A percentile compares a stretch with the other conserved stretches of the same genome.
These are phyloP conservation scores for Plasmodium vivax DNA, from an alignment of 169 alveolate species.

Conservation along the genomic window DNA sequence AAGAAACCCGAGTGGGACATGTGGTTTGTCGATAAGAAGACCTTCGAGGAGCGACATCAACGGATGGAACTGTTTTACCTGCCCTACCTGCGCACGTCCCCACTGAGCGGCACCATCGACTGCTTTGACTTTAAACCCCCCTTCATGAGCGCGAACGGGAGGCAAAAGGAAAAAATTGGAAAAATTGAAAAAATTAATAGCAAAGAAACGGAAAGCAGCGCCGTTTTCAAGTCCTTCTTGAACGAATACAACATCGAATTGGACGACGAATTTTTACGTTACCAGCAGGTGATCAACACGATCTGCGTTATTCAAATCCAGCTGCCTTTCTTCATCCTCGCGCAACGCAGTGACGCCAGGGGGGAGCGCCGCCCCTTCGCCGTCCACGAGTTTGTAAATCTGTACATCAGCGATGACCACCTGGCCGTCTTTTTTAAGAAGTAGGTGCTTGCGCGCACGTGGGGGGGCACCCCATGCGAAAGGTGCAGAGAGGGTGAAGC, in stretches of 20 bases:
- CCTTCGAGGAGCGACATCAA: slow-evolving; percentile 37
- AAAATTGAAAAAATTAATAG: not conserved
- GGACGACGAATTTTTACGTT: slow-evolving; percentile 71
- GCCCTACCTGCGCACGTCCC: slow-evolving; percentile 67
- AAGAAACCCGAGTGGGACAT: slow-evolving; percentile 75
- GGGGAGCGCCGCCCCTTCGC: not conserved
- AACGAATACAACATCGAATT: slow-evolving; percentile 71
- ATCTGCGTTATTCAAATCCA: slow-evolving; percentile 71
- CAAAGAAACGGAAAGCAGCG: not conserved
- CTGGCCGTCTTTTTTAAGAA: slow-evolving; percentile 51
- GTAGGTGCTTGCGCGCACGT: not conserved
- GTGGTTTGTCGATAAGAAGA: slow-evolving; percentile 66
- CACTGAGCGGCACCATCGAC: slow-evolving; percentile 33
- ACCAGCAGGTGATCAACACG: slow-evolving; percentile 45
- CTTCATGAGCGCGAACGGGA: slow-evolving; percentile 8
- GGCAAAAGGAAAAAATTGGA: not conserved
- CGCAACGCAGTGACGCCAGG: slow-evolving; percentile 14
- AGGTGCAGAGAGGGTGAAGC: not conserved
- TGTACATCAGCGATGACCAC: slow-evolving; percentile 54
- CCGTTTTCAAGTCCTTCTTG: slow-evolving; percentile 52
- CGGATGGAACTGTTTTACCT: slow-evolving; percentile 22
- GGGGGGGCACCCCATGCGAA: not conserved
- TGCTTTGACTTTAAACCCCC: slow-evolving; percentile 72
- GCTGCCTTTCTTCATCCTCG: slow-evolving; percentile 56
- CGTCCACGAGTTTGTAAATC: slow-evolving; percentile 18